Percentiles rank a stretch among this genome's conserved stretches.
Evolutionary conservation across 2,329 filamentous ascomycete genomes (phyloP).

Genomic region (Leptographium lundbergii): DNA sequence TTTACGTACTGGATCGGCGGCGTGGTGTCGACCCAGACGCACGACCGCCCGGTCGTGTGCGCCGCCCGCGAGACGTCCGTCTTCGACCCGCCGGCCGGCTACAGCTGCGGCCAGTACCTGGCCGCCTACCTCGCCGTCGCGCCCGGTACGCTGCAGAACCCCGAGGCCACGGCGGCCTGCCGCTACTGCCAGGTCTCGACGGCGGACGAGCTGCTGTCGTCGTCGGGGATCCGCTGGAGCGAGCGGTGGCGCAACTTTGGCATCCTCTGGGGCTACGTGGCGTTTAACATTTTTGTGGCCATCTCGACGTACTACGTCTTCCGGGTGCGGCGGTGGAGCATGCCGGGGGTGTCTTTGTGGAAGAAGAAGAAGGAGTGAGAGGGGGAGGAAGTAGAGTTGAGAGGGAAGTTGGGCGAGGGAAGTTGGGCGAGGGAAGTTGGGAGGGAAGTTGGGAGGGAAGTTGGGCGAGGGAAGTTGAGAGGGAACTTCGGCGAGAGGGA

Average conservation of each 20-base stretch:
- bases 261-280: conserved; percentile 53
- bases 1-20: conserved; percentile 59
- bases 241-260: conserved; percentile 60
- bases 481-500: not conserved
- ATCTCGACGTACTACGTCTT: conserved; percentile 51
- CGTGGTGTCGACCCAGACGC: conserved; percentile 53
- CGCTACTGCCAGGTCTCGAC: conserved; percentile 51
- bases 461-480: not conserved
- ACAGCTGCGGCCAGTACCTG: conserved; percentile 54
- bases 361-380: not conserved
- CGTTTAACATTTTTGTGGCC: conserved; percentile 48
- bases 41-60: conserved; percentile 39
- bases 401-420: not conserved
- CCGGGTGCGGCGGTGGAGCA: conserved; percentile 30
- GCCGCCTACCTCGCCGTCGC: conserved; percentile 35
- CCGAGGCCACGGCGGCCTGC: conserved; percentile 41
- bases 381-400: not conserved
- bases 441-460: too few relatives aligned
- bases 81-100: conserved; percentile 50
- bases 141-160: conserved; percentile 50
- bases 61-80: conserved; percentile 42
- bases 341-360: not conserved
- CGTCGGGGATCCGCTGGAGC: conserved; percentile 32
- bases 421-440: too few relatives aligned
- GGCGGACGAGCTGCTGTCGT: conserved; percentile 48